Base-by-base conservation (phyloP, 169 alveolate genomes). In the Cryptosporidium andersoni region DNA sequence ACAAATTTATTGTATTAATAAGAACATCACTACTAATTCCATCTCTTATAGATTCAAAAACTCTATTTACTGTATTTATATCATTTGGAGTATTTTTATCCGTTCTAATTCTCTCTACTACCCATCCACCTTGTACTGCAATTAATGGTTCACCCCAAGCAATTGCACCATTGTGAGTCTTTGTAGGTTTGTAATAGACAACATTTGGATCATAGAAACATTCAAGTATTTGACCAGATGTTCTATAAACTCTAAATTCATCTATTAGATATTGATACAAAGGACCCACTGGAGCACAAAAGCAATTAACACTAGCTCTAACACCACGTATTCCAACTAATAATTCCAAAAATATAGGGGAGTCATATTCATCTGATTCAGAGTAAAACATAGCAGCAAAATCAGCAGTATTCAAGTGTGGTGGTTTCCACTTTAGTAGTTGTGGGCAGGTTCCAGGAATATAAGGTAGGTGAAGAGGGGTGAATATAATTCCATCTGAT, bases 341-440 rank as follows among this genome's bases (percentile, higher is more conserved):
- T 37, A 74, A 64, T 45, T 74, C 85, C 11, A 74, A 60, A 62
- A 56, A 74, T 74, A 74, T 47, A 45, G 62, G 67, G 45, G 85
- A 58, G 4, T 74, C 85, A 14, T 62, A 58, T 2, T 66, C 55
- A 3, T 60, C 67, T 58, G 55, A 40, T 48, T 74, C 85, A 37
- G 85, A 36, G 60, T 74, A 25, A 58, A 74, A 74, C 16, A 62
- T 62, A 43, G 85, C 85, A 53, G 85, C 85, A 80, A 96, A 96
- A 66, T 96, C 97, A 1, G 96, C 96, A 2, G 99, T 94, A 62
- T 97, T 97, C 65, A 96, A 90, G 51, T 95, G 95, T 37, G 97
- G 94, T 1, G 99, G 99, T 80, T 97, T 97, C 99, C 99, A 97
- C 89, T 97, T 97, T 39, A 97, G 89, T 12, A 97, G 92, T 55